phyloP scores from a whole-genome alignment of 306 rosid species.

The Lathyrus aphaca region DNA sequence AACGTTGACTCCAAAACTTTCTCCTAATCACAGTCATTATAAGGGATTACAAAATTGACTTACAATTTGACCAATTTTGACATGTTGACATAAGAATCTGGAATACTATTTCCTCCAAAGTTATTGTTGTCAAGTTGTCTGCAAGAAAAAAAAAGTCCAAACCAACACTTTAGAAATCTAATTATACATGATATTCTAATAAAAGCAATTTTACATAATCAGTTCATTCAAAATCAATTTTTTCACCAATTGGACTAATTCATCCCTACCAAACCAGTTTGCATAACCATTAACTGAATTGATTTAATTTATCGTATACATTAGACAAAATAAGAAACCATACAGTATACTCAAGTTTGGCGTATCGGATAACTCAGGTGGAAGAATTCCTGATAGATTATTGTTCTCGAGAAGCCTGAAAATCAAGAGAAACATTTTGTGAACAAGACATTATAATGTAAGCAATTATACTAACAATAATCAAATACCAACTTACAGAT shows the following conservation, averaged over 20 bases:
- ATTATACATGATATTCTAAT: too few species aligned
- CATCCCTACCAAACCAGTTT: too few species aligned
- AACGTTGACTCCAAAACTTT: constrained; percentile 28
- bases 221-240: too few species aligned
- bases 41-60: constrained; percentile 43
- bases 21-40: background rate
- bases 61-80: constrained; percentile 71
- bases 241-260: too few species aligned
- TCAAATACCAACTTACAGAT: constrained; percentile 65
- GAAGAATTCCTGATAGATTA: constrained; percentile 85
- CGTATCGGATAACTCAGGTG: constrained; percentile 54
- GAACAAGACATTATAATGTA: constrained; percentile 14
- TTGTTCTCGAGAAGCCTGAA: constrained; percentile 95
- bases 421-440: constrained; percentile 35
- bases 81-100: constrained; percentile 62
- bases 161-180: constrained; percentile 17
- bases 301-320: background rate
- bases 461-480: background rate
- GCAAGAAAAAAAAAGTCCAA: constrained; percentile 45
- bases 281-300: too few species aligned
- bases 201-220: background rate
- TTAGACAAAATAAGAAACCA: constrained; percentile 37
- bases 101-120: constrained; percentile 69
- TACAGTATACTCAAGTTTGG: constrained; percentile 59
- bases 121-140: constrained; percentile 95